Conservation (phyloP, 2,329 filamentous ascomycete genomes). For the Xylariaceae sp. region DNA sequence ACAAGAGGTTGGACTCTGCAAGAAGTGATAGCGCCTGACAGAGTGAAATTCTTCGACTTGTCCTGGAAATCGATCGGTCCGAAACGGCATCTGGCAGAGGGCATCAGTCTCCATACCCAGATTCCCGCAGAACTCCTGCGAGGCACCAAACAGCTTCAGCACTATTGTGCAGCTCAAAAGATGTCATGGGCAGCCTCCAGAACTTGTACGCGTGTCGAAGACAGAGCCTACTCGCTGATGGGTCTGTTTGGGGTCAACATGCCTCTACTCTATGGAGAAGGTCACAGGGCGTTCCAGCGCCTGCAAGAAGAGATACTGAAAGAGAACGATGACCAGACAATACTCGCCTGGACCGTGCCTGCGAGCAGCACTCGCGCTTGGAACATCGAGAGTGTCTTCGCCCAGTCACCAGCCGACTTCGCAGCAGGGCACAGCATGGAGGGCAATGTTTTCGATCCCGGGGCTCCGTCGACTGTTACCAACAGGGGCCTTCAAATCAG, state of each 20-base stretch:
- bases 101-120: slow-evolving; percentile 7
- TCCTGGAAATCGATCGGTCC: slow-evolving; percentile 9
- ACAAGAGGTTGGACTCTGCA: slow-evolving; percentile 12
- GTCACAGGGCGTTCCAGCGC: slow-evolving; percentile 7
- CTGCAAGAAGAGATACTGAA: slow-evolving; percentile 13
- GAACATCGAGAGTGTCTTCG: slow-evolving; percentile 1
- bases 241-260: slow-evolving; percentile 13
- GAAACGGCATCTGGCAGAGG: slow-evolving; percentile 2
- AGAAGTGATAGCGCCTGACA: slow-evolving; percentile 11
- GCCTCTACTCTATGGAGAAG: slow-evolving; percentile 10
- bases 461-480: not conserved
- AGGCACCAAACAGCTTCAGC: not conserved
- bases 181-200: slow-evolving; percentile 11
- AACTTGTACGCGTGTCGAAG: slow-evolving; percentile 9
- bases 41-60: slow-evolving; percentile 10
- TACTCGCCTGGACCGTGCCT: slow-evolving; percentile 10
- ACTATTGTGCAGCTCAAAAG: slow-evolving; percentile 1
- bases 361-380: not conserved
- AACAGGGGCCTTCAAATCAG: slow-evolving; percentile 1
- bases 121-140: slow-evolving; percentile 5
- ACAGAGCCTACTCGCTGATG: slow-evolving; percentile 12
- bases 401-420: slow-evolving; percentile 1
- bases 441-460: slow-evolving; percentile 1
- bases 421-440: not conserved
- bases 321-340: slow-evolving; percentile 8